Evolutionary conservation across 305 asterid genomes (phyloP).

Genomic region (Petunia hybrid): DNA sequence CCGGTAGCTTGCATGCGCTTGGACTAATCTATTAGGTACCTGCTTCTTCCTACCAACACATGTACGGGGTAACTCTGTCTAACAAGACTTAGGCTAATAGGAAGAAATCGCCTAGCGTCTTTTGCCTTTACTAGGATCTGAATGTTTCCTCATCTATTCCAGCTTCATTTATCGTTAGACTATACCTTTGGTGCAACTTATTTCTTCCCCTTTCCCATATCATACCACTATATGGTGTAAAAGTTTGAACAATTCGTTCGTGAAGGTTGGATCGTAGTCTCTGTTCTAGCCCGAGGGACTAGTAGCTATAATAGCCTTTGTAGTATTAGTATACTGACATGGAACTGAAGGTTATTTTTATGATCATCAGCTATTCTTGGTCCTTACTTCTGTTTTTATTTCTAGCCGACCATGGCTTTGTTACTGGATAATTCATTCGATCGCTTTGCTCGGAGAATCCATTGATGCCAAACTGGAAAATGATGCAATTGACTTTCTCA

Average conservation of each 20-base stretch:
- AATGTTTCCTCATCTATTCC: background rate
- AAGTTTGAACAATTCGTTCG: background rate
- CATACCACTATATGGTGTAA: background rate
- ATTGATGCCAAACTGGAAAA: slow-evolving; percentile 64
- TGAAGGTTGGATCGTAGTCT: slow-evolving; percentile 12
- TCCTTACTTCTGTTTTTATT: slow-evolving; percentile 35
- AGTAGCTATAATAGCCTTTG: background rate
- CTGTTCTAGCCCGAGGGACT: background rate
- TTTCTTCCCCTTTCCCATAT: background rate
- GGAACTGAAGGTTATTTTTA: background rate
- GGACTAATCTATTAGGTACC: background rate
- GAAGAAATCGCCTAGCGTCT: background rate
- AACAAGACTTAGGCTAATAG: background rate
- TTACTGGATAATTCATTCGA: slow-evolving; percentile 93
- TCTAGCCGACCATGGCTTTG: slow-evolving; percentile 98
- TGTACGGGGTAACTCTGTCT: background rate
- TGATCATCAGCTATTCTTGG: background rate
- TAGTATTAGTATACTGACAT: background rate
- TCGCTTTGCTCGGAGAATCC: slow-evolving; percentile 82
- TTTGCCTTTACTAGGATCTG: background rate
- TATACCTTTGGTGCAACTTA: background rate
- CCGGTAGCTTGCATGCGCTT: background rate
- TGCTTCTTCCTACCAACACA: background rate
- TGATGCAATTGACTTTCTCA: slow-evolving; percentile 70
- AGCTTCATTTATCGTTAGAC: background rate